Base-by-base conservation (phyloP, 179 eudicot genomes). In the Vitellaria paradoxa region DNA sequence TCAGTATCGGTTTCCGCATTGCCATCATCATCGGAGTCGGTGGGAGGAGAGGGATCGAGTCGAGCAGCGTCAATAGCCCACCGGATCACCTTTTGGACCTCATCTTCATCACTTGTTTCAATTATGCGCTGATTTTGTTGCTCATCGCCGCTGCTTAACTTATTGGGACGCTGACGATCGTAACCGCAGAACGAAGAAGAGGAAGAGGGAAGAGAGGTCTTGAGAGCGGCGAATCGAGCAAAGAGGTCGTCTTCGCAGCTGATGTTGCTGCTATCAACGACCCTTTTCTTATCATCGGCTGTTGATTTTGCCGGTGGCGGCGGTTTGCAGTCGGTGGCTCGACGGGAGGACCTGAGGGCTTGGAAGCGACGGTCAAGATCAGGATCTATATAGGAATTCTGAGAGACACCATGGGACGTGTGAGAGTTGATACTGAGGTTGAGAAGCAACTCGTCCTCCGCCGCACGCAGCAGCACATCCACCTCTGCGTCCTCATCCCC, bases 11-110 rank as follows among this genome's bases (percentile, higher is more conserved):
- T 47, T 45, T 76, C 80, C 13, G 61, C 78, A 24, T 69, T 72
- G 12, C 7, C 55, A 7, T 49, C 68, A 2, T 75, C 85, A 21
- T 87, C 93, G 70, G 77, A 81, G 82, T 89, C 97, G 21, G 90
- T 84, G 23, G 89, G 75, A 24, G 94, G 88, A 53, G 97, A 91
- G 76, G 95, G 98, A 76, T 93, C 97, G 60, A 93, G 97, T 23
- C 93, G 90, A 60, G 97, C 98, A 49, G 97, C 93, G 81, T 93
- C 98, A 81, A 83, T 85, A 21, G 98, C 98, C 98, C 98, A 93
- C 69, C 81, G 85, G 21, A 93, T 89, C 85, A 93, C 77, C 90
- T 88, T 89, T 78, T 90, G 89, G 71, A 92, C 98, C 72, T 93
- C 97, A 84, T 91, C 97, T 13, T 84, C 92, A 68, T 82, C 79